Evolutionary conservation across 2,329 filamentous ascomycete genomes (phyloP), one percentile per base, ranked within the genome.

Genomic region (Diplodia intermedia): DNA sequence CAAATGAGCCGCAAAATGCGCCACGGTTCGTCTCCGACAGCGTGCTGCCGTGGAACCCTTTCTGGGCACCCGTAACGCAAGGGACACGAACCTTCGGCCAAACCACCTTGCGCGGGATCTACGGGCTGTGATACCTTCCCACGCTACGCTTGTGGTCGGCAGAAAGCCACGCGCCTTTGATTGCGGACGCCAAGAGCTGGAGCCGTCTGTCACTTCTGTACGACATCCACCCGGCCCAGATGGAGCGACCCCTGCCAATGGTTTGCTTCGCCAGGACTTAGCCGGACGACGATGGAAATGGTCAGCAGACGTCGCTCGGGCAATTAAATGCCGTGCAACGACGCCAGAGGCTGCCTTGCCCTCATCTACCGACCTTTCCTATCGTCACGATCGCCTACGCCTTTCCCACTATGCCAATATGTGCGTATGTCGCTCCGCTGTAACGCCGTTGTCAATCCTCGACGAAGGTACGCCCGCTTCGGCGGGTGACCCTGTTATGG

Each of bases 1-100:
- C 65, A 67, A 67, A 67, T 67, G 65, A 67, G 55, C 65, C 65
- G 65, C 65, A 67, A 67, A 60, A 43, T 36, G 54, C 65, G 47
- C 54, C 55, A 56, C 55, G 33, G 65, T 52, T 43, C 65, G 43
- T 36, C 14, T 29, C 40, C 47, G 38, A 52, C 14, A 52, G 62
- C 55, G 47, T 23, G 36, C 54, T 54, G 54, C 29, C 43, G 65
- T 67, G 65, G 9, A 43, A 67, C 65, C 23, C 14, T 15, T 15
- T 31, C 4, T 54, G 43, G n/a, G 50, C 14, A 55, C 11, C 36
- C 38, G 62, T 65, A 54, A 65, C 62, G 62, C 49, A 65, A 63
- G 60, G 60, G 60, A 63, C 49, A 65, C 65, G 49, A 67, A 53
- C 55, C 31, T 56, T 53, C 47, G 55, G 40, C 33, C 65, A 67